Conservation (phyloP, 1,139 yeast genomes). For the Taiozyma sp. region DNA sequence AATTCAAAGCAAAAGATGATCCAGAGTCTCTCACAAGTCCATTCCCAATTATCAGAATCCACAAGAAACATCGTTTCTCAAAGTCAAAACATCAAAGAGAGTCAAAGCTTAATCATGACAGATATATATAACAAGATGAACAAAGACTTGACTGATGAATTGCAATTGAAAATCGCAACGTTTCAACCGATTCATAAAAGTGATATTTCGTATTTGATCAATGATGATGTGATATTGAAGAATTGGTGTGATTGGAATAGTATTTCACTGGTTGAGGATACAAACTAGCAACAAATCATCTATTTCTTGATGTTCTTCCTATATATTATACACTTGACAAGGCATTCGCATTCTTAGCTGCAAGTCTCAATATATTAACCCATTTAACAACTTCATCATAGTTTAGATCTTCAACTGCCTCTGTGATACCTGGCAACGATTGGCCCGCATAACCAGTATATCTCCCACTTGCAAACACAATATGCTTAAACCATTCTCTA, state of each 20-base stretch:
- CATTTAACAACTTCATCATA: slow-evolving; percentile 49
- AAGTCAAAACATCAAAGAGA: slow-evolving; percentile 7
- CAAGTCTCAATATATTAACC: slow-evolving; percentile 44
- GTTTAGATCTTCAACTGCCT: slow-evolving; percentile 71
- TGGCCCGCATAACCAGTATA: slow-evolving; percentile 86
- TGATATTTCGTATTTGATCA: slow-evolving; percentile 1
- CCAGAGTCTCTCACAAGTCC: slow-evolving; percentile 12
- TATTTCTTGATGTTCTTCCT: too few relatives aligned
- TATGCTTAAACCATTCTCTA: slow-evolving; percentile 82
- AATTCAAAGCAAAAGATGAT: slow-evolving; percentile 31
- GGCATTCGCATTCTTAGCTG: slow-evolving; percentile 25
- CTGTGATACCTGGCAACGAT: slow-evolving; percentile 73
- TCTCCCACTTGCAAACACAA: slow-evolving; percentile 79
- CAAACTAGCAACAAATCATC: neutral
- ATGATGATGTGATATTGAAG: slow-evolving; percentile 4
- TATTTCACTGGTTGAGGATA: slow-evolving; percentile 16
- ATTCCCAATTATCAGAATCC: slow-evolving; percentile 14
- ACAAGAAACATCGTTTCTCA: slow-evolving; percentile 4
- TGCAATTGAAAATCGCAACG: slow-evolving; percentile 21
- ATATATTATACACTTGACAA: neutral
- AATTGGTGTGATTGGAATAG: slow-evolving; percentile 24
- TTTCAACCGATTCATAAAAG: slow-evolving; percentile 33
- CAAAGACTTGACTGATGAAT: slow-evolving; percentile 12
- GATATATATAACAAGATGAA: slow-evolving; percentile 14
- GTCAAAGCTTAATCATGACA: slow-evolving; percentile 17